Base-by-base conservation (phyloP, 2,329 filamentous ascomycete species). In the Grosmannia clavigera region DNA sequence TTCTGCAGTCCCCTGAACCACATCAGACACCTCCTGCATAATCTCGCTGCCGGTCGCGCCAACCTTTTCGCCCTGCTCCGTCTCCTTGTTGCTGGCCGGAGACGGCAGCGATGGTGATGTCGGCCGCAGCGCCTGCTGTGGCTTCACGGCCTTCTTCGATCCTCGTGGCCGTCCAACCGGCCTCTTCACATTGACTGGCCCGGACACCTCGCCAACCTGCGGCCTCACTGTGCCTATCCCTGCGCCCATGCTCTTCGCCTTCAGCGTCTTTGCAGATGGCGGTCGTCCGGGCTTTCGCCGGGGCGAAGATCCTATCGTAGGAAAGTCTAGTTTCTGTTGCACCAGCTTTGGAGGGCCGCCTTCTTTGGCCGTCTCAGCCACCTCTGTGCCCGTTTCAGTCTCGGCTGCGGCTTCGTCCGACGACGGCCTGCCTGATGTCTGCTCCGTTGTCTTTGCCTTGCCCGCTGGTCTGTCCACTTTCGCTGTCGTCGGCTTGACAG, bases 251-350 rank as follows among this genome's bases (percentile, higher is more conserved):
- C 33, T 35, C 33, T 35, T 11, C 9, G 33, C 33, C 33, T 43
- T 43, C 2, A 35, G 10, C 35, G 14, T 31, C 35, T 56, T 56
- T 11, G 38, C 14, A 25, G 22, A 29, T 3, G 38, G 55, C 14
- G 55, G 38, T 14, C 55, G 55, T 16, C 55, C 55, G 22, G 55
- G 38, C 25, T 40, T 40, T 27, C 55, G 55, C 5, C 55, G 55
- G 14, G 55, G 55, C 9, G 38, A 40, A 14, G 55, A 19, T 19
- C 16, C 54, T 3, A 3, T n/a, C 54, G 14, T 35, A 19, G 54
- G 33, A 33, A 55, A 43, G 29, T 50, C 38, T 16, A 55, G 54
- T 22, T 43, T 59, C 40, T 59, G 58, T 22, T 61, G 60, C 22
- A 58, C 19, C 54, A 53, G 25, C 25, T 40, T 59, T n/a, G 43